phyloP scores from a whole-genome alignment of 257 asterid genomes.

The Mitragyna speciosa region DNA sequence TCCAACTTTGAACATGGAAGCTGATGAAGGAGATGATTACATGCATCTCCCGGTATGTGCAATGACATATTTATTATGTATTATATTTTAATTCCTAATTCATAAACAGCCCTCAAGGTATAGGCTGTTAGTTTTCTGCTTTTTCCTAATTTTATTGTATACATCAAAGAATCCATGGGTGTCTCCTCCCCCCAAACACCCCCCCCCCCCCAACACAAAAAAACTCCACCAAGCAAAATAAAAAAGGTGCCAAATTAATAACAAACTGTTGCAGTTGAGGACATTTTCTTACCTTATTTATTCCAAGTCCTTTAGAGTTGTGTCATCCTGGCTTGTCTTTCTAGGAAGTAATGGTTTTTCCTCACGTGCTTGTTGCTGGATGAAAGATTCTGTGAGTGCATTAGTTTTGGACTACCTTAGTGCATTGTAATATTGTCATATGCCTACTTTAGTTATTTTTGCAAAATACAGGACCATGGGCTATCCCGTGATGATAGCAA shows the following conservation, averaged over 20 bases:
- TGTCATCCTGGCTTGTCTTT: too few species aligned
- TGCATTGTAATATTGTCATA: background rate
- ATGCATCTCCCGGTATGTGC: constrained; percentile 75
- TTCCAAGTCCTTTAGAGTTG: too few species aligned
- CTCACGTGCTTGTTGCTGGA: too few species aligned
- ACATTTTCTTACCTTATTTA: too few species aligned
- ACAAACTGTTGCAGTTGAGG: too few species aligned
- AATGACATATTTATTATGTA: constrained; percentile 5
- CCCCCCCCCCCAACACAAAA: too few species aligned
- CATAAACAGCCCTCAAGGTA: background rate
- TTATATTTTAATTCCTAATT: background rate
- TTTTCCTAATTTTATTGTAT: background rate
- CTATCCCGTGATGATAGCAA: constrained; percentile 55
- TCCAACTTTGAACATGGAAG: constrained; percentile 93
- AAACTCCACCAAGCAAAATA: too few species aligned
- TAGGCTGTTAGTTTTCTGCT: background rate
- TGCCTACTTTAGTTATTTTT: constrained; percentile 3
- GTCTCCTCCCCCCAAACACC: too few species aligned
- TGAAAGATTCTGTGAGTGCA: background rate
- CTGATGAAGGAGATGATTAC: constrained; percentile 95
- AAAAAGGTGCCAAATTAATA: too few species aligned
- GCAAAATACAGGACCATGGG: constrained; percentile 74
- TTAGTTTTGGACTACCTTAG: background rate
- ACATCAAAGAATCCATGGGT: too few species aligned
- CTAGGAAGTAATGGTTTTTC: too few species aligned